Base-by-base conservation (phyloP, 352 stramenopile genomes). In the Pythium chondricola region DNA sequence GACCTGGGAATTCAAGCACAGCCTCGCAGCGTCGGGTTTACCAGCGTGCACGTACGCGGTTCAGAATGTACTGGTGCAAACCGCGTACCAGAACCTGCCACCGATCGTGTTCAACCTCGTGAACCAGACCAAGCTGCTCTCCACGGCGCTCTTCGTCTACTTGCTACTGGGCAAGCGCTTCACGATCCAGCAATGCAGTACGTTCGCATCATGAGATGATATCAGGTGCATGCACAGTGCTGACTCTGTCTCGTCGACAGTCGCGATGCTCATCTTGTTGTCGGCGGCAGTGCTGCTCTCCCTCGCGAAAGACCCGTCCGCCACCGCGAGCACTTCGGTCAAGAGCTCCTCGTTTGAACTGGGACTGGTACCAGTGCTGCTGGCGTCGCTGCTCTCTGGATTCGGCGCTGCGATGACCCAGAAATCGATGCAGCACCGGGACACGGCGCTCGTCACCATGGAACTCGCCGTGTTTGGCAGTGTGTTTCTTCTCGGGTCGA, bases 71-170 rank as follows among this genome's bases (percentile, higher is more conserved):
- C 70, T 91, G n/a, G 83, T 92, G 46, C 81, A 92, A 52, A 48
- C 85, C 14, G 67, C 83, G 40, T 89, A 88, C 58, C 83, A 93
- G 63, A 61, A 92, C 59, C 55, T 92, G 39, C 74, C 78, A 43
- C 83, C 83, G 27, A 84, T 92, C 40, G 66, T 89, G 22, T 92
- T 92, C 56, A 93, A 92, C 61, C 63, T 93, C 33, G 71, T 93
- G 33, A 93, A 93, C 67, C 83, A 93, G 68, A 92, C 80, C 60
- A 93, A 93, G 58, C 57, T 93, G 22, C 61, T 93, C 20, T 92
- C 70, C 45, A 87, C 83, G 14, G 83, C 83, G 24, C 63, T 92
- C 43, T 90, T 92, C 49, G 73, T 93, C 43, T 88, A 74, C 60
- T 45, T 86, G 47, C 65, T 93, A 33, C 63, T 90, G 38, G 71